These are phyloP conservation scores for Pseudogymnoascus sp. DNA, from an alignment of 2,329 filamentous ascomycete genomes.

Conservation along the genomic window DNA sequence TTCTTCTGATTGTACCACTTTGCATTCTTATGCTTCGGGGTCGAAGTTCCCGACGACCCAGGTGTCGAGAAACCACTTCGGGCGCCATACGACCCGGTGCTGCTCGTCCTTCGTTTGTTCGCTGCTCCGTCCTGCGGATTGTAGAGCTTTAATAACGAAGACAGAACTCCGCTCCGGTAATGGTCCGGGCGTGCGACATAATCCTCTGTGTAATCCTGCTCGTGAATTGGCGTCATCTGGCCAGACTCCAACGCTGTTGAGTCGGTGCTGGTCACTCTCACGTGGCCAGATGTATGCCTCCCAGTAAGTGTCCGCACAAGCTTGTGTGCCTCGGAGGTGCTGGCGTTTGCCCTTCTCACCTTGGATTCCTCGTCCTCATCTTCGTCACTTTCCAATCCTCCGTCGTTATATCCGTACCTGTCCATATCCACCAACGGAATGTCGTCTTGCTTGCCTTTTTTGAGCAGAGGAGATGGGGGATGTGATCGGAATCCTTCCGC, in stretches of 20 bases:
- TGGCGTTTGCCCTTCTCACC: constrained; percentile 16
- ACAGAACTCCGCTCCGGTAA: constrained; percentile 66
- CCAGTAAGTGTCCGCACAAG: constrained; percentile 34
- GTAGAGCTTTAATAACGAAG: constrained; percentile 64
- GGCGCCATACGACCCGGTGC: constrained; percentile 20
- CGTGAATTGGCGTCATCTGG: constrained; percentile 35
- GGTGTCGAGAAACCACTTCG: constrained; percentile 33
- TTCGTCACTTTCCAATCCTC: constrained; percentile 20
- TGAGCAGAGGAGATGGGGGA: not conserved
- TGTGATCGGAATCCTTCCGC: constrained; percentile 15
- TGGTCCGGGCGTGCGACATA: constrained; percentile 59
- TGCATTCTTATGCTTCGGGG: constrained; percentile 20
- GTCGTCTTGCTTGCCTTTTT: constrained; percentile 13
- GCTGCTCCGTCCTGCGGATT: constrained; percentile 37
- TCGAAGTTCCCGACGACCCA: constrained; percentile 35
- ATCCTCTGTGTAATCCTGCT: constrained; percentile 42
- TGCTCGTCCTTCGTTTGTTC: constrained; percentile 16
- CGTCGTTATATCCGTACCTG: constrained; percentile 22
- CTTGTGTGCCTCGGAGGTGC: constrained; percentile 35
- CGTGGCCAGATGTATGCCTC: constrained; percentile 18
- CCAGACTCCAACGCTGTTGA: constrained; percentile 31
- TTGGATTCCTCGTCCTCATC: constrained; percentile 14
- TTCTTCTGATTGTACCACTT: constrained; percentile 33
- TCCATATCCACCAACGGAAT: constrained; percentile 26
- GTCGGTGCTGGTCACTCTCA: constrained; percentile 13